Evolutionary conservation across 768 basidiomycete genomes (phyloP).

Genomic region (Psilocybe azurescens): DNA sequence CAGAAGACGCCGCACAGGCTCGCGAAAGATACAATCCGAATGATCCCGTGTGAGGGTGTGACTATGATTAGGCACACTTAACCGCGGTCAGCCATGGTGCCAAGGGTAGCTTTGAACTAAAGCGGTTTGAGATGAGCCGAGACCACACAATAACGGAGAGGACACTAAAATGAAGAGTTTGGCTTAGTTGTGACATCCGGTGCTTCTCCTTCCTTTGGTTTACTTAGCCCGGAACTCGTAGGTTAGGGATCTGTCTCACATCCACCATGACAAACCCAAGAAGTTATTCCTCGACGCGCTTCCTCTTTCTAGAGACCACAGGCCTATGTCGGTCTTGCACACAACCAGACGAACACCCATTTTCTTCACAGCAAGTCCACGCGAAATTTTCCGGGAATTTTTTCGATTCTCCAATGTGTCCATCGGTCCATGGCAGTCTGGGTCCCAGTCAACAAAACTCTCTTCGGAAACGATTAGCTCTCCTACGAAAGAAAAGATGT

Average conservation of each 20-base stretch:
- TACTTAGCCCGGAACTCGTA: background rate
- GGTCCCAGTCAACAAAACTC: constrained; percentile 52
- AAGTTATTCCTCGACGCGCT: constrained; percentile 28
- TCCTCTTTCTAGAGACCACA: constrained; percentile 38
- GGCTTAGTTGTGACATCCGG: constrained; percentile 2
- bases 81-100: background rate
- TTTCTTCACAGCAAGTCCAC: constrained; percentile 56
- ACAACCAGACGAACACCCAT: constrained; percentile 44
- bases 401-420: constrained; percentile 44
- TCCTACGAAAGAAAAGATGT: constrained; percentile 32
- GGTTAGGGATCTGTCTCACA: constrained; percentile 10
- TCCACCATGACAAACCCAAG: constrained; percentile 1
- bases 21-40: background rate
- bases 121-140: constrained; percentile 11
- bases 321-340: constrained; percentile 41
- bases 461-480: constrained; percentile 45
- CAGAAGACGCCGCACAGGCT: constrained; percentile 3
- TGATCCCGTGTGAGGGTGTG: constrained; percentile 1
- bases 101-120: background rate
- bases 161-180: constrained; percentile 15
- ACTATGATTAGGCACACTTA: constrained; percentile 8
- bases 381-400: constrained; percentile 51
- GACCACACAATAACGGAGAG: constrained; percentile 17
- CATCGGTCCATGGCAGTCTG: constrained; percentile 51
- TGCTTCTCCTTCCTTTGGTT: background rate